phyloP scores from a whole-genome alignment of 371 early-diverging fungal genomes.

The Synchytrium microbalum region DNA sequence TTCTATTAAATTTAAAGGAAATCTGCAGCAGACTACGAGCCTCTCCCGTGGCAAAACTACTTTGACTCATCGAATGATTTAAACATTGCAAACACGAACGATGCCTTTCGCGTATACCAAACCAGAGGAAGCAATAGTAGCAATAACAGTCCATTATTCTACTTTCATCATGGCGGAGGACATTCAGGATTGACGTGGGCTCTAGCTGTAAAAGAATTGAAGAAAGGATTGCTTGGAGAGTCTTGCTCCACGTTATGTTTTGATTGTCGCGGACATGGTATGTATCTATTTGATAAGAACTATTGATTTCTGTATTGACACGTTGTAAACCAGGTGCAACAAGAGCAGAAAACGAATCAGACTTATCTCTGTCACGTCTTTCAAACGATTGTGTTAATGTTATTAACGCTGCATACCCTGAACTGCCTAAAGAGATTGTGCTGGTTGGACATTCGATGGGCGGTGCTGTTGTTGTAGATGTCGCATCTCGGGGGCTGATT shows the following conservation, averaged over 20 bases:
- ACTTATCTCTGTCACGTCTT: constrained; percentile 50
- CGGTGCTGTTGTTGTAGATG: constrained; percentile 76
- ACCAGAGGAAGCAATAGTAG: constrained; percentile 11
- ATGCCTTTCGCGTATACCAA: constrained; percentile 37
- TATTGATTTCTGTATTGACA: constrained; percentile 4
- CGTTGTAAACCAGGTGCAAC: constrained; percentile 38
- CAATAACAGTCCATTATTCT: constrained; percentile 55
- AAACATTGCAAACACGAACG: constrained; percentile 8
- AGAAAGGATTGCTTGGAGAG: constrained; percentile 18
- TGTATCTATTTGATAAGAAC: constrained; percentile 1
- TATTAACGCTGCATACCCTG: constrained; percentile 28
- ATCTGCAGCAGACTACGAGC: background rate
- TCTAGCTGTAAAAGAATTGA: constrained; percentile 41
- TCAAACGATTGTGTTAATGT: constrained; percentile 51
- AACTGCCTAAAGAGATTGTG: constrained; percentile 44
- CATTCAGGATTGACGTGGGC: constrained; percentile 73
- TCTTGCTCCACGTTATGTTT: constrained; percentile 52
- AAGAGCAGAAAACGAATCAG: constrained; percentile 38
- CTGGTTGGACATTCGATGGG: constrained; percentile 89
- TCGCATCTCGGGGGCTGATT: constrained; percentile 43
- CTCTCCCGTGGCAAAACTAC: background rate
- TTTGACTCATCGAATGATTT: background rate
- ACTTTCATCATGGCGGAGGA: constrained; percentile 89
- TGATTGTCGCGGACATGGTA: constrained; percentile 83
- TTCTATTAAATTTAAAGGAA: no score